Percentiles rank a stretch among this genome's conserved stretches.
Conservation (phyloP, 1,284 basidiomycete species). For the Chondrostereum purpureum region DNA sequence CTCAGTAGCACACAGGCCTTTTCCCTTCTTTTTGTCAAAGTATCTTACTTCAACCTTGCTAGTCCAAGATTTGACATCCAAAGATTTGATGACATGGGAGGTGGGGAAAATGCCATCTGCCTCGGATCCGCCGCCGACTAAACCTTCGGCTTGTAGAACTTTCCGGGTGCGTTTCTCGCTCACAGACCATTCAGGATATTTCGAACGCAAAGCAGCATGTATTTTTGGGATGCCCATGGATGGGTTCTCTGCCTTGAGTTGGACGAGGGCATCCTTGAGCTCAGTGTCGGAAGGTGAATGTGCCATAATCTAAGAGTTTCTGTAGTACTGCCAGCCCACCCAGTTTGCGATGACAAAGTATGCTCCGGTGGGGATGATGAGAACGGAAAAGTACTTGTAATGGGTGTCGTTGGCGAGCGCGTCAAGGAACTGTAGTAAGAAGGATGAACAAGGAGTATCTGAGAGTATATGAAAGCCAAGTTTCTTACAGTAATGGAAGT, state of each 20-base stretch:
- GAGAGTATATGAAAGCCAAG: background rate
- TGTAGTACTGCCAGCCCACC: slow-evolving; percentile 94
- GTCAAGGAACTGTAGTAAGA: slow-evolving; percentile 47
- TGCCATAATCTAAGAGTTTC: slow-evolving; percentile 52
- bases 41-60: slow-evolving; percentile 60
- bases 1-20: slow-evolving; percentile 72
- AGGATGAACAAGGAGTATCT: background rate
- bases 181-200: slow-evolving; percentile 64
- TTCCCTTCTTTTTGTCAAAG: slow-evolving; percentile 72
- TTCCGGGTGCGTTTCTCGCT: slow-evolving; percentile 78
- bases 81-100: slow-evolving; percentile 59
- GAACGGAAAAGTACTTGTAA: slow-evolving; percentile 82
- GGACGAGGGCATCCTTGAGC: slow-evolving; percentile 32
- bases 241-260: slow-evolving; percentile 47
- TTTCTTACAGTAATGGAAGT: slow-evolving; percentile 44
- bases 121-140: slow-evolving; percentile 26
- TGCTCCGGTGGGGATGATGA: slow-evolving; percentile 74
- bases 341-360: slow-evolving; percentile 95
- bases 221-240: slow-evolving; percentile 67
- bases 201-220: slow-evolving; percentile 52
- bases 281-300: slow-evolving; percentile 31
- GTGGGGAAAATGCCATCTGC: slow-evolving; percentile 38
- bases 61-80: slow-evolving; percentile 59
- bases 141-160: slow-evolving; percentile 53
- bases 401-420: slow-evolving; percentile 64